Evolutionary conservation across 441 rosid genomes (phyloP), one percentile per base, ranked within the genome.

Genomic region (Croton setiger): DNA sequence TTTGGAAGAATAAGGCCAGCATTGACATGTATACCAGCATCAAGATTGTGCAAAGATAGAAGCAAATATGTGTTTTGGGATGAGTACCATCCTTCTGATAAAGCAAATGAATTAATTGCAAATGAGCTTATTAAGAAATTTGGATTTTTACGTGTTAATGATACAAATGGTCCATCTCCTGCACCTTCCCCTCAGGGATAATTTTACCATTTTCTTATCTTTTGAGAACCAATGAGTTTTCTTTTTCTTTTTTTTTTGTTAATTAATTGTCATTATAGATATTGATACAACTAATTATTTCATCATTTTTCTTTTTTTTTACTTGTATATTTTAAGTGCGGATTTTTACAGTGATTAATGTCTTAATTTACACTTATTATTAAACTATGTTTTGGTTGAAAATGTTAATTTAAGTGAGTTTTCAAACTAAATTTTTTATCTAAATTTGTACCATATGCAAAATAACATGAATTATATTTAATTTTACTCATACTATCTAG

Each of bases 41-140:
- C 98, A 6, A 86, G 75, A 33, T 63, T 93, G 82, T 93, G 97
- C 75, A 68, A 79, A 47, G 98, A 93, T 76, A 79, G 98, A 81
- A 93, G 91, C 80, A 85, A 88, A 77, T 93, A 88, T 63, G 88
- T 93, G 70, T 93, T 93, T 62, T 93, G 98, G 98, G 98, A 93
- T 20, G 98, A 93, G 75, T 93, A 89, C 68, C 98, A 93, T 69
- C 97, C 98, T 27, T 79, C 95, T 2, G 98, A 93, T 8, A 77
- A 81, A 4, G 96, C 98, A 5, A 93, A 93, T 51, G 81, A 83
- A 80, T 76, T 93, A 64, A 81, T 93, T 49, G 98, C 98, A 3
- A 84, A 83, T 53, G 91, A 85, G 31, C 89, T 91, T 51, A 83
- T 87, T 73, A 89, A 86, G 68, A 87, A 89, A 76, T 83, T 89